Conservation (phyloP, 2,329 filamentous ascomycete genomes). For the Thyridium curvatum region DNA sequence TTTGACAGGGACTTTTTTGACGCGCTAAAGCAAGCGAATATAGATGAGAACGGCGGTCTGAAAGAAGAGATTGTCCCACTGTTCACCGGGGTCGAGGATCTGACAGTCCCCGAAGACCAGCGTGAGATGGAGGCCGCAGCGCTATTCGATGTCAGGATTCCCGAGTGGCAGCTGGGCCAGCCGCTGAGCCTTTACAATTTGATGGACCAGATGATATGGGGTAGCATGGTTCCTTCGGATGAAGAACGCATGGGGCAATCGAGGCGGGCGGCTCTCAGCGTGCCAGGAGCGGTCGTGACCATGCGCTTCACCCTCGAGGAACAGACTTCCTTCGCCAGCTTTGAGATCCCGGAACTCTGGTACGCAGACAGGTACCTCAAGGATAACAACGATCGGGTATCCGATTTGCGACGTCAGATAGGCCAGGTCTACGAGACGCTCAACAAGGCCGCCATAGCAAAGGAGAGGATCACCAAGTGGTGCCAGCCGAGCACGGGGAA, state of each 20-base stretch:
- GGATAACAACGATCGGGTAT: constrained; percentile 9
- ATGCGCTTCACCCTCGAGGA: constrained; percentile 11
- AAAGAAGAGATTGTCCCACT: too few species aligned
- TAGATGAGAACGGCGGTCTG: too few species aligned
- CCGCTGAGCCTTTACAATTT: too few species aligned
- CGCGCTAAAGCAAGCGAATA: constrained; percentile 2
- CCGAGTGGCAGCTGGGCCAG: constrained; percentile 2
- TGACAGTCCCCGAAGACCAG: too few species aligned
- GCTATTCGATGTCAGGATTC: neutral
- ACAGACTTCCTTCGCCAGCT: neutral
- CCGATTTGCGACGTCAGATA: constrained; percentile 10
- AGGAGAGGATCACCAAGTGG: constrained; percentile 6
- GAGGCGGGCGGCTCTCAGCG: constrained; percentile 5
- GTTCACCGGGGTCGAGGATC: too few species aligned
- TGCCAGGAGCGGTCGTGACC: constrained; percentile 9
- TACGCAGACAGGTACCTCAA: constrained; percentile 16
- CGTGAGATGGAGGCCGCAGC: too few species aligned
- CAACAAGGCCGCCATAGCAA: constrained; percentile 4
- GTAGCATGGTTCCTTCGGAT: too few species aligned
- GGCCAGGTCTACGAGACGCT: constrained; percentile 7
- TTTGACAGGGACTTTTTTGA: constrained; percentile 39
- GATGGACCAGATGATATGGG: too few species aligned
- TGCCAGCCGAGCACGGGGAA: constrained; percentile 2
- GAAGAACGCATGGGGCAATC: neutral
- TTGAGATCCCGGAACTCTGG: constrained; percentile 15